A percentile compares a stretch with the other conserved stretches of the same genome.
phyloP scores from a whole-genome alignment of 1,284 basidiomycete genomes.

The Trametes hirsuta region DNA sequence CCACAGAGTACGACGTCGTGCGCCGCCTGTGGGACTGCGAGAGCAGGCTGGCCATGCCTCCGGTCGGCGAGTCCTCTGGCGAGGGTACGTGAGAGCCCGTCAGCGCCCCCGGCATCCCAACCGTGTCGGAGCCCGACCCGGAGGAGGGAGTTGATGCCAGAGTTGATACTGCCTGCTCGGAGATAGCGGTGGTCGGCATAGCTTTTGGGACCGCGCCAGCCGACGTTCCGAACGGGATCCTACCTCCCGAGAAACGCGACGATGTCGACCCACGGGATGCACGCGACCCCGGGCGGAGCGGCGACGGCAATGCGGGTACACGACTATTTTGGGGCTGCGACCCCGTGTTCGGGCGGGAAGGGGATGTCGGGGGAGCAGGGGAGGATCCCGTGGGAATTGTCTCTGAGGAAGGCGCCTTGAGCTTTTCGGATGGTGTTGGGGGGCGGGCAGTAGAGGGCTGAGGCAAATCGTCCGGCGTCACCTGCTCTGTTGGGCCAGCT shows the following conservation, averaged over 20 bases:
- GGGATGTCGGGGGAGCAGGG: constrained; percentile 26
- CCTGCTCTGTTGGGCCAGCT: constrained; percentile 40
- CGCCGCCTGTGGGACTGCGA: constrained; percentile 42
- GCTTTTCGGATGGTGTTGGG: constrained; percentile 7
- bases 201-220: constrained; percentile 53
- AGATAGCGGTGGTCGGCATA: constrained; percentile 67
- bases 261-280: constrained; percentile 67
- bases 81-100: constrained; percentile 47
- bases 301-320: constrained; percentile 43
- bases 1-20: constrained; percentile 59
- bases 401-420: constrained; percentile 7
- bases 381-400: constrained; percentile 18
- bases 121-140: constrained; percentile 13
- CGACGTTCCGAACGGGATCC: constrained; percentile 58
- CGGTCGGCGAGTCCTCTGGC: constrained; percentile 58
- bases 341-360: constrained; percentile 30
- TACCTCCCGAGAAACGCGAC: constrained; percentile 62
- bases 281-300: constrained; percentile 67
- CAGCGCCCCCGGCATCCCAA: constrained; percentile 16
- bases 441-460: constrained; percentile 31
- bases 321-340: constrained; percentile 25
- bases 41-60: constrained; percentile 54
- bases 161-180: constrained; percentile 51
- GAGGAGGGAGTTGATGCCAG: constrained; percentile 22
- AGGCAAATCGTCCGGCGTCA: constrained; percentile 40